Evolutionary conservation across 1,284 basidiomycete species (phyloP).

Genomic region (Mycosarcoma mackinlayi): DNA sequence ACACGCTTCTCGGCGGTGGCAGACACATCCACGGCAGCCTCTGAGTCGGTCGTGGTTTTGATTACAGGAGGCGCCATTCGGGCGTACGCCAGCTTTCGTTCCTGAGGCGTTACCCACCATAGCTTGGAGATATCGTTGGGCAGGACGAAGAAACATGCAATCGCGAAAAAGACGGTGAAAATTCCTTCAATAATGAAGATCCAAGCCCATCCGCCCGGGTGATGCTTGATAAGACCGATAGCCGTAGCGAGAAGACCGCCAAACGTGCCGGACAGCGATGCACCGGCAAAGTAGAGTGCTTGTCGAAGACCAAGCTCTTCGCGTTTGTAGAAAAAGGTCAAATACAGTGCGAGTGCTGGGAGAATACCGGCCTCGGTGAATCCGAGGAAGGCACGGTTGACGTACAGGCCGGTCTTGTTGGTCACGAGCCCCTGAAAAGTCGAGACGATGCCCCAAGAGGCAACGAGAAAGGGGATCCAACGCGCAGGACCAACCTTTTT

Average conservation of each 20-base stretch:
- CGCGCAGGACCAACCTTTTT: constrained; percentile 54
- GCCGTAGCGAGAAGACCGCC: constrained; percentile 62
- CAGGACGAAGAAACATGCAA: constrained; percentile 48
- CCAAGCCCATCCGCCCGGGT: constrained; percentile 53
- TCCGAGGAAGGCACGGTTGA: constrained; percentile 62
- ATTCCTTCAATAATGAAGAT: constrained; percentile 64
- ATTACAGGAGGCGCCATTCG: constrained; percentile 38
- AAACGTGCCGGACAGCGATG: constrained; percentile 58
- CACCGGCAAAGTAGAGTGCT: constrained; percentile 63
- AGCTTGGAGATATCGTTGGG: constrained; percentile 54
- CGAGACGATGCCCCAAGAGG: constrained; percentile 55
- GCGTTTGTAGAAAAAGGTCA: constrained; percentile 63
- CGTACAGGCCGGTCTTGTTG: constrained; percentile 53
- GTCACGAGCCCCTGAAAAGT: constrained; percentile 58
- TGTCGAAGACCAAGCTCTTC: constrained; percentile 60
- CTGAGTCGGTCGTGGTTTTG: background rate
- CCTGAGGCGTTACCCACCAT: constrained; percentile 51
- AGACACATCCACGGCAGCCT: constrained; percentile 11
- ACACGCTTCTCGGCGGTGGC: constrained; percentile 25
- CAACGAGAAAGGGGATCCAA: constrained; percentile 59
- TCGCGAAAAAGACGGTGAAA: constrained; percentile 56
- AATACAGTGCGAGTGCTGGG: constrained; percentile 56
- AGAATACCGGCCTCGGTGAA: constrained; percentile 55
- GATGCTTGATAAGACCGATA: constrained; percentile 52
- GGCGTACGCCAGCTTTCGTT: constrained; percentile 48